Conservation (phyloP, 164 flowering plant species). For the Litsea cubeba region DNA sequence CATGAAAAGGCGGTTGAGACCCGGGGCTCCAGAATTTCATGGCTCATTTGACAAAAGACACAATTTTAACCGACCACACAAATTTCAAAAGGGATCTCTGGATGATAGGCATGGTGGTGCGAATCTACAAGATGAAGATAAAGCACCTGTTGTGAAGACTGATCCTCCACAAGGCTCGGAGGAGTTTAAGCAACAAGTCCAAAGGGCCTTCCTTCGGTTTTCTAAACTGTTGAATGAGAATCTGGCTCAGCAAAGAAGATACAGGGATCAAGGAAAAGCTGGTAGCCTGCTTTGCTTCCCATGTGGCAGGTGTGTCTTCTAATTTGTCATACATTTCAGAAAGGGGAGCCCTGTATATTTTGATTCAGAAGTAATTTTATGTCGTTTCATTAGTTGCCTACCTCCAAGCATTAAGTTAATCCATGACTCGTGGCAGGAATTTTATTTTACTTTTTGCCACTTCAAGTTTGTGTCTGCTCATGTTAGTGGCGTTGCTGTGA, state of each 20-base stretch:
- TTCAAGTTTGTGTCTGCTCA: constrained; percentile 7
- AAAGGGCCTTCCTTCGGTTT: constrained; percentile 50
- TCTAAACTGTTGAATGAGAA: constrained; percentile 56
- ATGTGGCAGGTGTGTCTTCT: constrained; percentile 75
- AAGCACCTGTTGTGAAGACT: constrained; percentile 15
- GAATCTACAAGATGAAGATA: constrained; percentile 19
- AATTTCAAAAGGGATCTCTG: constrained; percentile 8
- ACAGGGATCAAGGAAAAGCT: constrained; percentile 41
- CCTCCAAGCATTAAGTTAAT: constrained; percentile 8
- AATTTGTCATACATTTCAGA: constrained; percentile 21
- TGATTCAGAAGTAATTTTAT: constrained; percentile 22
- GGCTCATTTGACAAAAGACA: constrained; percentile 15
- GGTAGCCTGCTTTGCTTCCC: constrained; percentile 48
- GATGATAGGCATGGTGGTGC: constrained; percentile 16
- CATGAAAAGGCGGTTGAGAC: constrained; percentile 37
- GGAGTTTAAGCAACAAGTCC: constrained; percentile 56
- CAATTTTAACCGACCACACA: constrained; percentile 17
- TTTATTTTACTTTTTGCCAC: constrained; percentile 12
- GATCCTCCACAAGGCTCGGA: constrained; percentile 56
- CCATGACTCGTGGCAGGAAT: constrained; percentile 4
- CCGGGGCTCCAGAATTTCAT: constrained; percentile 15
- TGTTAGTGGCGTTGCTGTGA: not conserved
- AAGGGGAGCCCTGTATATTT: constrained; percentile 22
- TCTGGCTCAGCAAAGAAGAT: constrained; percentile 37
- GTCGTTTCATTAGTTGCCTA: not conserved